A percentile compares a stretch with the other conserved stretches of the same genome.
phyloP scores from a whole-genome alignment of 805 yeast species.

The Tetrapisispora pingtungensis region DNA sequence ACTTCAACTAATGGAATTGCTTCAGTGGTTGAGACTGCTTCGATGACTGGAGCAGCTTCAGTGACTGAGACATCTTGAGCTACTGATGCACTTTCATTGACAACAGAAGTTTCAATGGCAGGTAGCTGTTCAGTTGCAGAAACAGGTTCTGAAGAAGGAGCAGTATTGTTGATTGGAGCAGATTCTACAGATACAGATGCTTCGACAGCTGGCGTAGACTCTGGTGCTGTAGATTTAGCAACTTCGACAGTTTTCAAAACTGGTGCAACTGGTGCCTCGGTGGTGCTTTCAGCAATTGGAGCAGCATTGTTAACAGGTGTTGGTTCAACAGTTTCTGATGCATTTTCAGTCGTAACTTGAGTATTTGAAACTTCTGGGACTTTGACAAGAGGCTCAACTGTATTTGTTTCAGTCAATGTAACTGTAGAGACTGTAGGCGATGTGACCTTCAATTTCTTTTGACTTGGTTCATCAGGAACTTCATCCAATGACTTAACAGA shows the following conservation, averaged over 20 bases:
- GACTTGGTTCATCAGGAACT: not conserved
- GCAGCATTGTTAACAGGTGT: not conserved
- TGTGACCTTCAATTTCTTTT: not conserved
- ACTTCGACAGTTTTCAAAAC: no score
- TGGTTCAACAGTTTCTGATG: not conserved
- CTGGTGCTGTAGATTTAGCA: not conserved
- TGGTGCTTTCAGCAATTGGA: not conserved
- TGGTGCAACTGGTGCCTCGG: not conserved
- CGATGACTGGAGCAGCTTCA: not conserved
- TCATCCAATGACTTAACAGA: not conserved
- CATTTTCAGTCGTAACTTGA: no score
- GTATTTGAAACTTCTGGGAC: not conserved
- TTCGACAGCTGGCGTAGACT: not conserved
- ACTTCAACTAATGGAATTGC: not conserved
- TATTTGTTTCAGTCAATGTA: not conserved
- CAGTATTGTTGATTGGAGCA: not conserved
- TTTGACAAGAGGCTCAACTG: not conserved
- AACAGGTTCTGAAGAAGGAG: not conserved
- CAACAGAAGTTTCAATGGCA: no score
- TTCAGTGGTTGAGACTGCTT: constrained; percentile 5
- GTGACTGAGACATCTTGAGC: not conserved
- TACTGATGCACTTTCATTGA: no score
- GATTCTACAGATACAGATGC: not conserved
- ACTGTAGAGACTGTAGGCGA: not conserved
- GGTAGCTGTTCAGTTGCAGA: not conserved